Base-by-base conservation (phyloP, 768 basidiomycete species). In the Tulasnella sp. region DNA sequence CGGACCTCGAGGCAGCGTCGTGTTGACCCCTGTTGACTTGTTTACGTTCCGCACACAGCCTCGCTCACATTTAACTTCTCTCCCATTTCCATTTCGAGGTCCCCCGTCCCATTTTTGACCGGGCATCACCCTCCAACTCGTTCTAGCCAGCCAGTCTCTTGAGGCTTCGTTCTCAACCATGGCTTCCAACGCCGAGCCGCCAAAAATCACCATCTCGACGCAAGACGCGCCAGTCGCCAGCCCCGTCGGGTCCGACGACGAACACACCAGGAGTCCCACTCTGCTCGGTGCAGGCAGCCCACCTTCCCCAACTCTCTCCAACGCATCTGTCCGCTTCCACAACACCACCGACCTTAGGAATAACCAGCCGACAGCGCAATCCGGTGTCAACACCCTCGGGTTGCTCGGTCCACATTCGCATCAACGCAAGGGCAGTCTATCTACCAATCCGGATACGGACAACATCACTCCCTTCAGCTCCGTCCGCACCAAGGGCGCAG, bases 231-330 rank as follows among this genome's bases (percentile, higher is more conserved):
- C 77, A 20, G 42, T 23, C 1, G 39, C 10, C 35, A 40, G 55
- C 29, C 67, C 35, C 15, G 61, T 67, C 61, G 61, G 32, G 5
- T 67, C 61, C 29, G 70, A 70, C 40, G 69, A 67, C n/a, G 57
- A 67, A 4, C 35, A 61, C 32, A 23, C 40, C 15, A 32, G 37
- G 11, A 44, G 37, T 72, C 42, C 77, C 23, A 77, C 46, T 51
- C 46, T 75, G 18, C 55, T 61, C 74, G 61, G 61, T 67, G 61
- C 48, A 76, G 78, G 79, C 11, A 83, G 84, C 0, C 93, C 93
- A 0, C 92, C 93, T 0, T 94, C 93, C 0, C 93, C 93, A 0
- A 93, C 93, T 0, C 86, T 93, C 13, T 93, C 93, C 0, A 88
- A 86, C 37, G 42, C 51, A 42, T 80, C 79, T 13, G 79, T 79